Evolutionary conservation across 257 asterid species (phyloP).

Genomic region (Gentiana dahurica): DNA sequence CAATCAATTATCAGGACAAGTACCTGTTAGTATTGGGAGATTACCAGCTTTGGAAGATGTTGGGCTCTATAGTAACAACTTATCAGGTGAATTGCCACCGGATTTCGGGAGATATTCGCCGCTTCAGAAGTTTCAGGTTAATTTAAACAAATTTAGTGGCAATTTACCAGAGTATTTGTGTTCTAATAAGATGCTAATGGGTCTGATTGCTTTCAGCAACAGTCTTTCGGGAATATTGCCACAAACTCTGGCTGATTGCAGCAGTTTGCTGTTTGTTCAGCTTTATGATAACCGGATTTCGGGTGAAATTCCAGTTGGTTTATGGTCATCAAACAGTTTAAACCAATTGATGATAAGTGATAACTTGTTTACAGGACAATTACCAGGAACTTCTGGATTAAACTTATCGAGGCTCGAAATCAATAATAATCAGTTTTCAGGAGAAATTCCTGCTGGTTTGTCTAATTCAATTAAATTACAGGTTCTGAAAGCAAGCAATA

Average conservation of each 20-base stretch:
- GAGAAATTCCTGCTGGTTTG: conserved; percentile 46
- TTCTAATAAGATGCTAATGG: conserved; percentile 30
- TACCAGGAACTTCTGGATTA: conserved; percentile 35
- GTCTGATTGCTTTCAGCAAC: conserved; percentile 36
- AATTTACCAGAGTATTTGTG: conserved; percentile 49
- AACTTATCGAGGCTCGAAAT: conserved; percentile 34
- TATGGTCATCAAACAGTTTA: conserved; percentile 42
- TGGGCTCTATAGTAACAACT: conserved; percentile 31
- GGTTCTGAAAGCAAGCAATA: conserved; percentile 52
- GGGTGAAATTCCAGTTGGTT: conserved; percentile 53
- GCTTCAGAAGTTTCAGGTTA: conserved; percentile 37
- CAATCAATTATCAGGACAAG: conserved; percentile 58
- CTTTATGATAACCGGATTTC: conserved; percentile 34
- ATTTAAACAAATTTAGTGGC: conserved; percentile 46
- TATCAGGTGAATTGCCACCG: conserved; percentile 69
- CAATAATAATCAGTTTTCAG: conserved; percentile 51
- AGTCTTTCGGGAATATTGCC: conserved; percentile 59
- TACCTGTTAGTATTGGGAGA: conserved; percentile 49
- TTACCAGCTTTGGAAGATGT: conserved; percentile 37
- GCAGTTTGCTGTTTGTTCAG: conserved; percentile 22
- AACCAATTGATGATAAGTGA: conserved; percentile 21
- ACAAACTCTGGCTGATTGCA: conserved; percentile 46
- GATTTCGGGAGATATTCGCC: conserved; percentile 62
- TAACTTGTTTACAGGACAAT: conserved; percentile 55
- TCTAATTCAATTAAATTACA: conserved; percentile 42